Conservation (phyloP, 805 yeast species). For the Kodamaea fukazawae region DNA sequence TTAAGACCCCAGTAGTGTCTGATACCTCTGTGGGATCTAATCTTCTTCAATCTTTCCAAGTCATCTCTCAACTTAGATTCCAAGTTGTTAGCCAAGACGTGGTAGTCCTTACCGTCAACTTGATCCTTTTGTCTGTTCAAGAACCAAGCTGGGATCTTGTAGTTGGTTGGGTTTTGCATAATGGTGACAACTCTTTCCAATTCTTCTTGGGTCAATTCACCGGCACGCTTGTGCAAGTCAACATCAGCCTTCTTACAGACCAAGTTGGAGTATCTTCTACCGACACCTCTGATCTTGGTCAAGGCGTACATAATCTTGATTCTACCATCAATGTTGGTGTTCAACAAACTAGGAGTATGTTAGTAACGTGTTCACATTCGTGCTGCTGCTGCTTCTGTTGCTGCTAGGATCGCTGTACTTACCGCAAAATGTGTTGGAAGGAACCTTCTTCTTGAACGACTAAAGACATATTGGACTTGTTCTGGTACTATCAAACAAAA, state of each 20-base stretch:
- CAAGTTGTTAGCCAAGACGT: constrained; percentile 97
- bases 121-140: constrained; percentile 99
- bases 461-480: constrained; percentile 71
- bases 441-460: constrained; percentile 99
- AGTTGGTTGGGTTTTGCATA: constrained; percentile 99
- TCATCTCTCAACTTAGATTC: constrained; percentile 99
- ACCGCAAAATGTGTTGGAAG: constrained; percentile 99
- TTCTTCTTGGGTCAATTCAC: constrained; percentile 99
- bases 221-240: constrained; percentile 97
- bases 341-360: constrained; percentile 80
- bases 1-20: constrained; percentile 99
- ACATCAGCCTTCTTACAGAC: constrained; percentile 99
- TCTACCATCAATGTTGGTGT: constrained; percentile 99
- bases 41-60: constrained; percentile 99
- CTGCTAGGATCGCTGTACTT: constrained; percentile 40
- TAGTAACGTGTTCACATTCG: neutral
- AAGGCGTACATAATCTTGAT: constrained; percentile 99
- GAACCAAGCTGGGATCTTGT: constrained; percentile 99
- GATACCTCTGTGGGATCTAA: constrained; percentile 99
- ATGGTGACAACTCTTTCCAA: constrained; percentile 99
- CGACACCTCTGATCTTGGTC: constrained; percentile 99
- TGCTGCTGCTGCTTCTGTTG: neutral
- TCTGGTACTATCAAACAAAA: constrained; percentile 13
- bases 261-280: constrained; percentile 99
- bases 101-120: constrained; percentile 98